A percentile compares a stretch with the other conserved stretches of the same genome.
Evolutionary conservation across 768 basidiomycete species (phyloP).

Genomic region (Lactarius vividus): DNA sequence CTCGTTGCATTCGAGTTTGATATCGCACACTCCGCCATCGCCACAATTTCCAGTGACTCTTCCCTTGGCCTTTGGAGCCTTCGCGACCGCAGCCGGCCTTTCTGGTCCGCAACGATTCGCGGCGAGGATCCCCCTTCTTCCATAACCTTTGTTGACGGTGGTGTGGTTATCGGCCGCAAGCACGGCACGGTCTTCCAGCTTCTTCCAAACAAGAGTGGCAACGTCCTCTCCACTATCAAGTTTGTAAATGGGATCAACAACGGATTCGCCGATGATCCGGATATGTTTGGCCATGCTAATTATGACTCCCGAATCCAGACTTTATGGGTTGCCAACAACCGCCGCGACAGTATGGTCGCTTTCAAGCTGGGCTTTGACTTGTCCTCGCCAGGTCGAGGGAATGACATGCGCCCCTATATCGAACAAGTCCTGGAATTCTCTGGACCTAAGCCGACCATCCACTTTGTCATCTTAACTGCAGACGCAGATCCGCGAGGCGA

Average conservation of each 20-base stretch:
- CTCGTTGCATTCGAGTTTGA: constrained; percentile 87
- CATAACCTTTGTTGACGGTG: constrained; percentile 79
- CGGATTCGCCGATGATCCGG: constrained; percentile 64
- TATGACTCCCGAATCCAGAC: constrained; percentile 86
- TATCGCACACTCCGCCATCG: constrained; percentile 69
- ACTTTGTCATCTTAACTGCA: constrained; percentile 83
- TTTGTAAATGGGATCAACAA: constrained; percentile 50
- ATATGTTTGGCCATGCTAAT: constrained; percentile 86
- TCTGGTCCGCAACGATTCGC: constrained; percentile 70
- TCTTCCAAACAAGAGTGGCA: constrained; percentile 69
- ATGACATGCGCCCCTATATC: constrained; percentile 63
- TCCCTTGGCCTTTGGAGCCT: constrained; percentile 81
- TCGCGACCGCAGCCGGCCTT: constrained; percentile 63
- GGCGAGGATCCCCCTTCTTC: constrained; percentile 84
- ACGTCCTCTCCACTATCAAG: constrained; percentile 72
- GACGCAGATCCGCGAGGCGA: constrained; percentile 81
- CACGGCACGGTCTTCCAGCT: constrained; percentile 85
- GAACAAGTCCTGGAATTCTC: constrained; percentile 83
- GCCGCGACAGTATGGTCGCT: constrained; percentile 80
- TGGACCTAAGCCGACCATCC: constrained; percentile 82
- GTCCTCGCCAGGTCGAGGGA: constrained; percentile 53
- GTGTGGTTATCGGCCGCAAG: constrained; percentile 80
- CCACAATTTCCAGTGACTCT: constrained; percentile 80
- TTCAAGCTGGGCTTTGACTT: constrained; percentile 68
- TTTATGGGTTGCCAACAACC: constrained; percentile 83